Evolutionary conservation across 2,329 filamentous ascomycete genomes (phyloP).

Genomic region (Sclerotinia sclerotiorum): DNA sequence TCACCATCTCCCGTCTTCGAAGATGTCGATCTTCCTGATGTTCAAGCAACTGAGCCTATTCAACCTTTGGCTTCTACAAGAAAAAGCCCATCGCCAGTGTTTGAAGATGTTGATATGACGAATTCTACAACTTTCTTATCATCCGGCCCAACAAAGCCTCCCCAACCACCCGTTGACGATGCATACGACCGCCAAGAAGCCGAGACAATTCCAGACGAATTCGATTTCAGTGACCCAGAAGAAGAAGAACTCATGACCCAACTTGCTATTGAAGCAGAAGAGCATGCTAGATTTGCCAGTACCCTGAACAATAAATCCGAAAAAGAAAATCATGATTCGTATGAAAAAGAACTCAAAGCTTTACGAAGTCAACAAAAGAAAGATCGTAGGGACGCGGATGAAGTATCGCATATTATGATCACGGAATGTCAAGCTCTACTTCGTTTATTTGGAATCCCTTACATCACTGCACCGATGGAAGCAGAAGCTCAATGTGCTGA

Average conservation of each 20-base stretch:
- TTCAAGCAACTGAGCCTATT: not conserved
- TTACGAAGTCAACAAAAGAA: constrained; percentile 94
- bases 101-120: constrained; percentile 33
- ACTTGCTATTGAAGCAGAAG: constrained; percentile 86
- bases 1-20: constrained; percentile 52
- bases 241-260: constrained; percentile 86
- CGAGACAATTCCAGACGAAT: constrained; percentile 46
- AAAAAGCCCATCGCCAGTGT: constrained; percentile 31
- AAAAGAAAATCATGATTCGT: constrained; percentile 70
- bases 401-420: constrained; percentile 95
- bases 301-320: constrained; percentile 76
- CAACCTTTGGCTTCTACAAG: constrained; percentile 22
- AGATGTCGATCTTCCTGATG: constrained; percentile 46
- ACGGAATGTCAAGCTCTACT: constrained; percentile 91
- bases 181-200: constrained; percentile 32
- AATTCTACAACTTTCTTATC: constrained; percentile 19
- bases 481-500: constrained; percentile 97
- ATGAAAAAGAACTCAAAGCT: constrained; percentile 82
- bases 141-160: constrained; percentile 6
- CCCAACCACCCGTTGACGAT: constrained; percentile 25
- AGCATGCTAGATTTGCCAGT: constrained; percentile 89
- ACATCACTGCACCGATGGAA: constrained; percentile 98
- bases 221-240: constrained; percentile 80
- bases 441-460: constrained; percentile 87
- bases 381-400: constrained; percentile 91